phyloP scores from a whole-genome alignment of 176 grass and related monocot genomes.

The Aegilops speltoides region DNA sequence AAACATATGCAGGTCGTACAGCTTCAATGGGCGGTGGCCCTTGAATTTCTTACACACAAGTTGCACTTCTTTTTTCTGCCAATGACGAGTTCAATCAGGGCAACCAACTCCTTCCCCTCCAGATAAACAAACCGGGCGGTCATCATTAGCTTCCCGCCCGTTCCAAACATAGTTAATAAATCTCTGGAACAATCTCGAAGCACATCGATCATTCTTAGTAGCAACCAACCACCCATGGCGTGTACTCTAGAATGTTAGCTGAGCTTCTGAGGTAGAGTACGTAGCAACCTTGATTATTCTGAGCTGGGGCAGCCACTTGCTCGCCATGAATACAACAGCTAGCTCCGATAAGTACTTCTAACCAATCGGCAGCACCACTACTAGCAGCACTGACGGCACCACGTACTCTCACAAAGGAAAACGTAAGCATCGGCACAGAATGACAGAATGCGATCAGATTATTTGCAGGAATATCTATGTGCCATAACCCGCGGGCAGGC shows the following conservation, averaged over 20 bases:
- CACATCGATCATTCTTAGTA: neutral
- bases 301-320: neutral
- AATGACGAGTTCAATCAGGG: conserved; percentile 17
- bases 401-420: neutral
- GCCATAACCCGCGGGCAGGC: neutral
- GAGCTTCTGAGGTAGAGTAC: no score
- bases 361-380: neutral
- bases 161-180: conserved; percentile 47
- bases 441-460: neutral
- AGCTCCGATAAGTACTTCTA: conserved; percentile 28
- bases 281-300: conserved; percentile 10
- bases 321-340: neutral
- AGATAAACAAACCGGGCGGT: conserved; percentile 12
- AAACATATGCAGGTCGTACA: conserved; percentile 26
- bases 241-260: neutral
- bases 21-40: conserved; percentile 29
- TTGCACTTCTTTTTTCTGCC: conserved; percentile 39
- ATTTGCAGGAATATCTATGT: neutral
- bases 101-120: neutral
- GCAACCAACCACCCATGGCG: conserved; percentile 27
- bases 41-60: conserved; percentile 25
- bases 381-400: neutral
- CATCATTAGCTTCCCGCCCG: neutral
- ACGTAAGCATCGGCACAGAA: neutral
- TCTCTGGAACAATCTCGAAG: conserved; percentile 37